phyloP scores from a whole-genome alignment of 768 basidiomycete genomes.

The Lactarius akahatsu region DNA sequence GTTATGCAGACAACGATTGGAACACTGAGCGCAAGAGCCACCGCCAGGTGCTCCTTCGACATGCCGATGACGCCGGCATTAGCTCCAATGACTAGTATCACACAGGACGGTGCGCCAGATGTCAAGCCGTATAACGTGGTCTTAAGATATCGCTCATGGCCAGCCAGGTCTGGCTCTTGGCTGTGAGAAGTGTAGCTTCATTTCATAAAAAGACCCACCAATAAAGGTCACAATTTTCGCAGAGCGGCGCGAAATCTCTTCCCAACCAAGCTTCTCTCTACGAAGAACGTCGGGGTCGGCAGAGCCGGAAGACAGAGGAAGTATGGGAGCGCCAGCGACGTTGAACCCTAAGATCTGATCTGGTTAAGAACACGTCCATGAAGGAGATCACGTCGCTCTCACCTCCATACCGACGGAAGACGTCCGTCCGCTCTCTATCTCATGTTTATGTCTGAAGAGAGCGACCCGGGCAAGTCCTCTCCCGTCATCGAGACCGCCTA shows the following conservation, averaged over 20 bases:
- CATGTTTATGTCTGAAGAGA: slow-evolving; percentile 95
- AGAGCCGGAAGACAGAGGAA: slow-evolving; percentile 60
- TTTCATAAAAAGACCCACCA: slow-evolving; percentile 42
- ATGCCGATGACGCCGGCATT: slow-evolving; percentile 91
- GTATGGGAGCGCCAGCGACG: slow-evolving; percentile 70
- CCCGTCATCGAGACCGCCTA: slow-evolving; percentile 79
- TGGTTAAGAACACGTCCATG: neutral
- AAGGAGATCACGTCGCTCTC: slow-evolving; percentile 25
- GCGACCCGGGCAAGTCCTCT: slow-evolving; percentile 80
- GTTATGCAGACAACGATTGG: slow-evolving; percentile 94
- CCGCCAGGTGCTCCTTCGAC: slow-evolving; percentile 96
- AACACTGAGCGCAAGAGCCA: slow-evolving; percentile 88
- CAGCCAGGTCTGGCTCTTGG: slow-evolving; percentile 71
- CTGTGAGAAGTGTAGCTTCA: neutral
- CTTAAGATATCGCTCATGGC: slow-evolving; percentile 90
- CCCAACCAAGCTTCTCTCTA: slow-evolving; percentile 91
- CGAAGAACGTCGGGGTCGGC: slow-evolving; percentile 63
- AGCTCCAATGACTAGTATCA: slow-evolving; percentile 90
- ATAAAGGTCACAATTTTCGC: slow-evolving; percentile 95
- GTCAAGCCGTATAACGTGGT: slow-evolving; percentile 95
- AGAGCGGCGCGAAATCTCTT: slow-evolving; percentile 84
- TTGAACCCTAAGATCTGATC: slow-evolving; percentile 84
- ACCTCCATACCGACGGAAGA: slow-evolving; percentile 98
- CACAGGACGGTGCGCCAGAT: slow-evolving; percentile 89
- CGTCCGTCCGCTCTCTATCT: slow-evolving; percentile 93